Conservation (phyloP, 495 filamentous ascomycete genomes). For the Hypoxylon intermedium region DNA sequence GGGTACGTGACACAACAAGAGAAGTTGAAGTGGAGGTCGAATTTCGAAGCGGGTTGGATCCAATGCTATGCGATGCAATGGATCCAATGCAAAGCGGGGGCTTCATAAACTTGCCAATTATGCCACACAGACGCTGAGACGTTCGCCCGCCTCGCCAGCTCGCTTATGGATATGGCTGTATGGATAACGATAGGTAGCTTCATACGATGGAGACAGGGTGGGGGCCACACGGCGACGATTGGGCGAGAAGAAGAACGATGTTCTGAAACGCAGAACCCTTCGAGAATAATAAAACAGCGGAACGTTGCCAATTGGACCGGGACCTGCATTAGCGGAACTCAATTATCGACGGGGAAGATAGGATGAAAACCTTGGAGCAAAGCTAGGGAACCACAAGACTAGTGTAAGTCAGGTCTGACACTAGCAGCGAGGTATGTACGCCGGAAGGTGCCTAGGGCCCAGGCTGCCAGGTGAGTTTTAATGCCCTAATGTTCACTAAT, state of each 20-base stretch:
- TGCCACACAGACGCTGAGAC: constrained; percentile 12
- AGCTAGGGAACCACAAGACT: background rate
- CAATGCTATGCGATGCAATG: constrained; percentile 26
- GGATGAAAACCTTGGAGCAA: constrained; percentile 1
- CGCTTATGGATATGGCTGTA: too few relatives aligned
- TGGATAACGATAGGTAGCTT: constrained; percentile 33
- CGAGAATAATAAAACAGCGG: constrained; percentile 34
- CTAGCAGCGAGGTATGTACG: too few relatives aligned
- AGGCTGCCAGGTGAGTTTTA: too few relatives aligned
- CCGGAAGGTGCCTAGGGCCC: too few relatives aligned
- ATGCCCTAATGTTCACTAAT: too few relatives aligned
- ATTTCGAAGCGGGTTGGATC: constrained; percentile 29
- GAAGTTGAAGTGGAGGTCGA: constrained; percentile 6
- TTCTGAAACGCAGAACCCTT: constrained; percentile 39
- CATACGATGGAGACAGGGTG: background rate
- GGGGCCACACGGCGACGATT: constrained; percentile 13
- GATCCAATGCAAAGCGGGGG: constrained; percentile 24
- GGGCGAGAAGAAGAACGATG: background rate
- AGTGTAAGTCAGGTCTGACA: background rate
- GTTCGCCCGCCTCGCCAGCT: constrained; percentile 30
- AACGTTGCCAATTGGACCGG: constrained; percentile 40
- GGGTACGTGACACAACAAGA: constrained; percentile 8
- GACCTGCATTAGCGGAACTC: constrained; percentile 37
- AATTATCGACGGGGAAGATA: constrained; percentile 38
- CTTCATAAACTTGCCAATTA: constrained; percentile 13